phyloP scores from a whole-genome alignment of 345 rosid genomes.

The Noccaea caerulescens region DNA sequence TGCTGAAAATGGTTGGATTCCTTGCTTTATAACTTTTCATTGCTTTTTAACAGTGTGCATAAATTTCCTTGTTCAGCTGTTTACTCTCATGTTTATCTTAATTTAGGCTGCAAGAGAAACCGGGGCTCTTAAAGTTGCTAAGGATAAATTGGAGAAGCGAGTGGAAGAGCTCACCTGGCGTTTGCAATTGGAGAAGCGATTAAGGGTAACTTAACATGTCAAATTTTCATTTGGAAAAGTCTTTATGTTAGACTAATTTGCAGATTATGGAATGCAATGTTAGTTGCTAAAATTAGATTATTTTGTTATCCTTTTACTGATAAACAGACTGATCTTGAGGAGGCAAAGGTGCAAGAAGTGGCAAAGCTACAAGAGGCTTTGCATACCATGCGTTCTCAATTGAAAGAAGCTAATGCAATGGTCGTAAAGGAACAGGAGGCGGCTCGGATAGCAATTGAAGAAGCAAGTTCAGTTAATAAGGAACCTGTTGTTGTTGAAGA shows the following conservation, averaged over 20 bases:
- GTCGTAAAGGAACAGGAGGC: conserved; percentile 82
- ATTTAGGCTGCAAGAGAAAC: conserved; percentile 91
- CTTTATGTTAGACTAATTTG: conserved; percentile 11
- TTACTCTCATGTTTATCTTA: conserved; percentile 23
- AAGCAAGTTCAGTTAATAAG: conserved; percentile 72
- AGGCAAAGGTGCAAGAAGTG: conserved; percentile 80
- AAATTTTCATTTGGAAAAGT: conserved; percentile 21
- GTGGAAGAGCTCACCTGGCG: conserved; percentile 99
- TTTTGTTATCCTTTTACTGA: conserved; percentile 29
- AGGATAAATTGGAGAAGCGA: conserved; percentile 93
- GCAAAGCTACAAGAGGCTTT: conserved; percentile 72
- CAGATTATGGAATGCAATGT: conserved; percentile 17
- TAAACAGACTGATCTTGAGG: conserved; percentile 86
- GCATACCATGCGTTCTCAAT: conserved; percentile 59
- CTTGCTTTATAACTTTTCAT: conserved; percentile 22
- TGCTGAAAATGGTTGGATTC: conserved; percentile 78
- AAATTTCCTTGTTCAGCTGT: conserved; percentile 32
- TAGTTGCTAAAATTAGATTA: conserved; percentile 22
- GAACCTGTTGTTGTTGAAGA: conserved; percentile 86
- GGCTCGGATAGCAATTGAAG: conserved; percentile 79
- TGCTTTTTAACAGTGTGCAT: background rate
- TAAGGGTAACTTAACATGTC: conserved; percentile 64
- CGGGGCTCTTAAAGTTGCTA: conserved; percentile 93
- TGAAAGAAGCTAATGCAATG: conserved; percentile 65
- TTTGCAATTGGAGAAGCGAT: conserved; percentile 85